Percentiles rank a stretch among this genome's conserved stretches.
phyloP scores from a whole-genome alignment of 140 eudicot genomes.

The Anethum foeniculum region DNA sequence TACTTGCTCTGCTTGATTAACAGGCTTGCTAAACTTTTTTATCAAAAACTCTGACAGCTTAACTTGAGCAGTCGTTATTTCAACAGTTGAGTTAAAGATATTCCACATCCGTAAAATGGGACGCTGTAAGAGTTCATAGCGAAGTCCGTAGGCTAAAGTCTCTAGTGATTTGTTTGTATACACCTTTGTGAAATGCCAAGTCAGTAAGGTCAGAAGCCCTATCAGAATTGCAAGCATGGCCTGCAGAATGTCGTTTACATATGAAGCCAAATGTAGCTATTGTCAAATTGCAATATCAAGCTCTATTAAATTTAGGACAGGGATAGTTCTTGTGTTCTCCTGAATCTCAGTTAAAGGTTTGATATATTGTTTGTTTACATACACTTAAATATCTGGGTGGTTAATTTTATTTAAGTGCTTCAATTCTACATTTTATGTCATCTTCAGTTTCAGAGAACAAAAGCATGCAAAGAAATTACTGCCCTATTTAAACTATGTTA shows the following conservation, averaged over 20 bases:
- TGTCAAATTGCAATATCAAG: background rate
- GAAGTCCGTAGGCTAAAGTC: slow-evolving; percentile 72
- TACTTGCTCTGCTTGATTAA: slow-evolving; percentile 77
- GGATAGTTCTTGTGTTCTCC: background rate
- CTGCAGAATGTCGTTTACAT: slow-evolving; percentile 33
- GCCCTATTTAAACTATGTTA: background rate
- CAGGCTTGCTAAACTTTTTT: slow-evolving; percentile 58
- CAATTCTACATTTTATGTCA: background rate
- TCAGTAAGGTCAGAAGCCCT: slow-evolving; percentile 80
- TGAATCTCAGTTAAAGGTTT: background rate
- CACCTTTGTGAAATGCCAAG: slow-evolving; percentile 93
- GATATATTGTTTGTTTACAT: background rate
- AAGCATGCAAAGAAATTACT: background rate
- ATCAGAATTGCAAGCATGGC: slow-evolving; percentile 88
- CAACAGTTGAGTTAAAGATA: slow-evolving; percentile 83
- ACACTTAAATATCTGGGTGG: background rate
- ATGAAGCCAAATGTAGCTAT: slow-evolving; percentile 9
- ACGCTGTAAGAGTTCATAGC: slow-evolving; percentile 85
- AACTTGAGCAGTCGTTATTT: slow-evolving; percentile 86
- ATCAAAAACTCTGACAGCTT: slow-evolving; percentile 77
- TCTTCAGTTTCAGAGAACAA: background rate
- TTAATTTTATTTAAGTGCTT: background rate
- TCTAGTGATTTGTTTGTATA: slow-evolving; percentile 74
- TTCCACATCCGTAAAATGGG: slow-evolving; percentile 93
- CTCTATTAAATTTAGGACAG: background rate